Percentiles rank a stretch among this genome's conserved stretches.
These are phyloP conservation scores for Mallotus japonicus DNA, from an alignment of 441 rosid species.

Conservation along the genomic window DNA sequence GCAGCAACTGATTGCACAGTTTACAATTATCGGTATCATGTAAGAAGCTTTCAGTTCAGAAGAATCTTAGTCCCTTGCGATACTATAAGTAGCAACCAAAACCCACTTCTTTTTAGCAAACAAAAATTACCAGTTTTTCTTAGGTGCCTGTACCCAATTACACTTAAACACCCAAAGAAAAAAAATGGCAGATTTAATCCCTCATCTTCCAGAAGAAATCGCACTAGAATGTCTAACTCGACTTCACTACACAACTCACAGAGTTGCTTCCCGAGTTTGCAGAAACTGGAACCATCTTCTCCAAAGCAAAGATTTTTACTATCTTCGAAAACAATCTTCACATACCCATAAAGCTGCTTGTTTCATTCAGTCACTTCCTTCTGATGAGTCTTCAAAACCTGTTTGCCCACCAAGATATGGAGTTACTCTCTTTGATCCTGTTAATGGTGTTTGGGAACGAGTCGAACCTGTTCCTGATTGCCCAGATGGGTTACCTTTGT, in stretches of 20 bases:
- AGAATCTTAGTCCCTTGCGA: neutral
- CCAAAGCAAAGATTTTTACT: constrained; percentile 36
- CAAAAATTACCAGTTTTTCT: neutral
- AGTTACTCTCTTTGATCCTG: constrained; percentile 39
- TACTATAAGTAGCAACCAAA: neutral
- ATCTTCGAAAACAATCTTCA: constrained; percentile 31
- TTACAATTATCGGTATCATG: neutral
- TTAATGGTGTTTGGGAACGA: constrained; percentile 34
- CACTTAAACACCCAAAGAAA: too few relatives aligned
- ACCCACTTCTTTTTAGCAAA: neutral
- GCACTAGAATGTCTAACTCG: constrained; percentile 50
- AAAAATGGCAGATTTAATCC: constrained; percentile 32
- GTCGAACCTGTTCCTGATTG: constrained; percentile 35
- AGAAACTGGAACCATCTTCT: constrained; percentile 38
- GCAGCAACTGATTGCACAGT: neutral
- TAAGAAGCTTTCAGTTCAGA: neutral
- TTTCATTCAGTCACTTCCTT: constrained; percentile 37
- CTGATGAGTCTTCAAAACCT: constrained; percentile 22
- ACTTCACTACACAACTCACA: constrained; percentile 38
- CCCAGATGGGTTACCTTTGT: constrained; percentile 51
- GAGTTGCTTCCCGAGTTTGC: constrained; percentile 41
- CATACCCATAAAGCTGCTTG: constrained; percentile 39
- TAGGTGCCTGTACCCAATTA: too few relatives aligned
- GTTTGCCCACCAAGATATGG: constrained; percentile 30
- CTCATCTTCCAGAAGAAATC: constrained; percentile 47